These are phyloP conservation scores for Acer negundo DNA, from an alignment of 345 rosid species.

Conservation along the genomic window DNA sequence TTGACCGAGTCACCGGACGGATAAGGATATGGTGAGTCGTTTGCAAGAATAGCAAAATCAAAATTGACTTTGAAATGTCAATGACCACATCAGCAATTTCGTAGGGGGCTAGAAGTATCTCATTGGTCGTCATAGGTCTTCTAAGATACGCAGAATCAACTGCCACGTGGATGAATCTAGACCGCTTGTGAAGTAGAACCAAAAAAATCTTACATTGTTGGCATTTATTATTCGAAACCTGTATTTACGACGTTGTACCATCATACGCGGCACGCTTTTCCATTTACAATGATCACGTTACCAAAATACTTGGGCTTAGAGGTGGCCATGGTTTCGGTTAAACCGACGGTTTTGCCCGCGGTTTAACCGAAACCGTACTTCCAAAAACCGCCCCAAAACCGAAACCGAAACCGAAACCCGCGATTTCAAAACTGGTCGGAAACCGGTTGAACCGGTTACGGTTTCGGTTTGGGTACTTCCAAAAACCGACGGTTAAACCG, in stretches of 20 bases:
- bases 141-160: constrained; percentile 68
- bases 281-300: constrained; percentile 74
- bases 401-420: too few species aligned
- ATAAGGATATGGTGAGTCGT: constrained; percentile 70
- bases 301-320: too few species aligned
- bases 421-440: too few species aligned
- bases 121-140: constrained; percentile 40
- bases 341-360: too few species aligned
- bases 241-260: constrained; percentile 77
- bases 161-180: constrained; percentile 53
- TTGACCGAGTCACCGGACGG: constrained; percentile 74
- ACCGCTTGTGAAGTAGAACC: constrained; percentile 72
- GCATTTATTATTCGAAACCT: constrained; percentile 81
- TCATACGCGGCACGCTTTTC: constrained; percentile 80
- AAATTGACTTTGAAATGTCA: constrained; percentile 70
- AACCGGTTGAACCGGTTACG: too few species aligned
- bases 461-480: too few species aligned
- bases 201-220: constrained; percentile 78
- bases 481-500: too few species aligned
- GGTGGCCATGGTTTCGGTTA: too few species aligned
- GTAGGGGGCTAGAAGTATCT: constrained; percentile 62
- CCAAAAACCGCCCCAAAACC: too few species aligned
- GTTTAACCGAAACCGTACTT: too few species aligned
- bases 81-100: constrained; percentile 76
- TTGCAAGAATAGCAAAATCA: constrained; percentile 45